Base-by-base conservation (phyloP, 1,284 basidiomycete species). In the Tylopilus sp. region DNA sequence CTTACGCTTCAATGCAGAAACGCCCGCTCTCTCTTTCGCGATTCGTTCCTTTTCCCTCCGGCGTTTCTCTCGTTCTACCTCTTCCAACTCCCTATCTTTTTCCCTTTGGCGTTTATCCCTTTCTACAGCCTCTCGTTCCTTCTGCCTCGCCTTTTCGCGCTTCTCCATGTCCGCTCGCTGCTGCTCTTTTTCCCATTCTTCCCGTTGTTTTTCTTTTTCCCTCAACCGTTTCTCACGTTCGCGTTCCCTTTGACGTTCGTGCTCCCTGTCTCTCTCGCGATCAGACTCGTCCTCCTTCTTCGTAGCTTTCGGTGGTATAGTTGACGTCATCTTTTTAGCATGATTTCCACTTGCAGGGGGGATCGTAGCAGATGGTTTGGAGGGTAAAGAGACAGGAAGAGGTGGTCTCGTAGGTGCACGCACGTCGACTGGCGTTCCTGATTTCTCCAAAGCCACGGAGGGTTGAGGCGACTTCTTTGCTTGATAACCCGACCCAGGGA, bases 401-500 rank as follows among this genome's bases (percentile, higher is more conserved):
- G 67, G 35, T 11, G 44, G 30, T 46, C 53, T 60, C 2, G 52
- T 36, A 13, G 52, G 31, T 11, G 43, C 2, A 33, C 62, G 63
- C 5, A 44, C 0, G 16, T 60, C 59, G 3, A 44, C 35, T 15
- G 59, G 31, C 0, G 43, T 38, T 16, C 19, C 50, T n/a, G 56
- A 33, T 44, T 43, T 67, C 15, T 62, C 57, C 3, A 31, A 2
- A 1, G 26, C 12, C 2, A 49, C 1, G 12, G 61, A 50, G 6
- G 55, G 43, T 26, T 50, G 64, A 9, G 66, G 59, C 0, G 64
- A 55, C 31, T 66, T 64, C 48, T 64, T 59, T 19, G 56, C 59
- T 51, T 70, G 71, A 56, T 65, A 76, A 1, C 75, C 75, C 5
- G 76, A 82, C 0, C 81, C 81, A 34, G 81, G 81, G 5, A 66